phyloP scores from a whole-genome alignment of 345 rosid genomes.

The Odontarrhena argentea region DNA sequence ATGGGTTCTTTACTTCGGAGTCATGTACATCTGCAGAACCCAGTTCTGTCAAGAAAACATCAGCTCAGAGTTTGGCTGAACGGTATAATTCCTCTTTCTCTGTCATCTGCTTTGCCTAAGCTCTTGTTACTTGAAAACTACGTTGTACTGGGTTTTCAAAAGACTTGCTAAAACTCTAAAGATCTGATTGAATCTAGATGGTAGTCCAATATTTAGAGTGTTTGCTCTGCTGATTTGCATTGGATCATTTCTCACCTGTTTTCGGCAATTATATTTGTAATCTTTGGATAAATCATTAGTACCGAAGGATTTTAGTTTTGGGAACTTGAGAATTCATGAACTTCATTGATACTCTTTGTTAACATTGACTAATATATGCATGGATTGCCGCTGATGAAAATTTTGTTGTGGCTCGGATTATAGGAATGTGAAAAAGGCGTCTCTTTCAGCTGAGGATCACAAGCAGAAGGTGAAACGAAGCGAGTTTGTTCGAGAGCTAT shows the following conservation, averaged over 20 bases:
- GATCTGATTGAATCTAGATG: background rate
- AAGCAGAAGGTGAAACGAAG: constrained; percentile 71
- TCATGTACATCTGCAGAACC: constrained; percentile 51
- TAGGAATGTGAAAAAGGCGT: constrained; percentile 57
- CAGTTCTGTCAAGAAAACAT: constrained; percentile 50
- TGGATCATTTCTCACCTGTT: background rate
- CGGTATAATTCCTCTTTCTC: constrained; percentile 45
- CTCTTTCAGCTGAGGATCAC: constrained; percentile 73
- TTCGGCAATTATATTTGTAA: background rate
- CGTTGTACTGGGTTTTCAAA: background rate
- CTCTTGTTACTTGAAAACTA: background rate
- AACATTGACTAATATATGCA: background rate
- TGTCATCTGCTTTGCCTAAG: constrained; percentile 7
- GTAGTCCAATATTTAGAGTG: background rate
- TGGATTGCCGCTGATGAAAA: constrained; percentile 14
- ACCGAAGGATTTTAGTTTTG: background rate
- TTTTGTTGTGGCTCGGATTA: constrained; percentile 20
- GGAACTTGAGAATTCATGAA: background rate
- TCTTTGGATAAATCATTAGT: background rate
- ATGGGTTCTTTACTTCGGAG: constrained; percentile 49
- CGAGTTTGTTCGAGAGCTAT: constrained; percentile 64
- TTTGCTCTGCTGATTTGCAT: background rate
- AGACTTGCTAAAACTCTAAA: background rate
- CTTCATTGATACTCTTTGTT: background rate
- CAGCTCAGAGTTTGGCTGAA: constrained; percentile 48